Conservation (phyloP, 2,329 filamentous ascomycete genomes). For the Cordyceps javanica region DNA sequence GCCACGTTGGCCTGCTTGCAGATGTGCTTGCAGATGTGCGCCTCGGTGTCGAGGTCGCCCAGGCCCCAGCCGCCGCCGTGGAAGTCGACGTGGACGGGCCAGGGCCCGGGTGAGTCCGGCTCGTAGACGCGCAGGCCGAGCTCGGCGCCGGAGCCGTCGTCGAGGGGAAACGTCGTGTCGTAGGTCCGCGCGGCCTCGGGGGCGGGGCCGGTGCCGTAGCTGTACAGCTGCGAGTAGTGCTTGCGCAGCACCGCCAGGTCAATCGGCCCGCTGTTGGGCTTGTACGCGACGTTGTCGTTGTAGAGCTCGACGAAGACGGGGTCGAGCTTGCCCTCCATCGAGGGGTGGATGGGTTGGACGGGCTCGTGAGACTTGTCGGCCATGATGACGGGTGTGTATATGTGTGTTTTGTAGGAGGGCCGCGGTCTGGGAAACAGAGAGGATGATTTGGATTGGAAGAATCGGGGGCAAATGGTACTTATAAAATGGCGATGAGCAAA, state of each 20-base stretch:
- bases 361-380: conserved; percentile 29
- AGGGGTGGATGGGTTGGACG: conserved; percentile 42
- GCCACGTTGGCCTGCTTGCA: conserved; percentile 36
- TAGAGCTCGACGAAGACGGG: conserved; percentile 42
- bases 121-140: conserved; percentile 38
- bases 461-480: background rate
- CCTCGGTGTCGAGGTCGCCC: conserved; percentile 43
- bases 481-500: too few species aligned
- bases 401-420: background rate
- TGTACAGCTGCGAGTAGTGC: conserved; percentile 39
- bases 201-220: conserved; percentile 36
- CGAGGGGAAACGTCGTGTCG: conserved; percentile 28
- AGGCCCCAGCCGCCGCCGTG: conserved; percentile 46
- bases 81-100: conserved; percentile 43
- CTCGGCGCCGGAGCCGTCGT: conserved; percentile 24
- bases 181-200: conserved; percentile 35
- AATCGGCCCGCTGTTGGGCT: conserved; percentile 31
- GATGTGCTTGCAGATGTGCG: conserved; percentile 42
- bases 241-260: conserved; percentile 32
- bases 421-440: too few species aligned
- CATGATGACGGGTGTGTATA: conserved; percentile 8
- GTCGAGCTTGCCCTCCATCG: conserved; percentile 39
- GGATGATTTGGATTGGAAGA: background rate
- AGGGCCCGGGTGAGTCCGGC: conserved; percentile 32
- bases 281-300: conserved; percentile 38